Evolutionary conservation across 208 protist species (phyloP), one percentile per base, ranked within the genome.

Genomic region (Acanthamoeba lenticulata): DNA sequence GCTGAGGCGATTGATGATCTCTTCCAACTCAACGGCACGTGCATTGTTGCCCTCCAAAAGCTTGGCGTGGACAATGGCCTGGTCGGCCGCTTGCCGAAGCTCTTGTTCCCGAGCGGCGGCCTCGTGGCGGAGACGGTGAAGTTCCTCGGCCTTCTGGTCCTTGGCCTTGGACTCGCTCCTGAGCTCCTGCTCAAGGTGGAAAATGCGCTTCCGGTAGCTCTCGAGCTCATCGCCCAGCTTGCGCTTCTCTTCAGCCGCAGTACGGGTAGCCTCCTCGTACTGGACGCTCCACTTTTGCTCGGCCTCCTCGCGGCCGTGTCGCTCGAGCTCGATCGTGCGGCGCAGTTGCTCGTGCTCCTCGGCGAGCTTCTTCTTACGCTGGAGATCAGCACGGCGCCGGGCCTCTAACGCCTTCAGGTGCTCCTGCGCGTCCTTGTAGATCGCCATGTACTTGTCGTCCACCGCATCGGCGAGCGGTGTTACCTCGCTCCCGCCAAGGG

Each of bases 181-280:
- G 2, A 86, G 77, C 44, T 86, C 77, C 45, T 57, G 77, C 7
- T 86, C 77, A 3, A 86, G 77, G 34, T 47, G 21, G 77, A 86
- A 86, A 29, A 86, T 86, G 77, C 77, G 77, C 29, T 86, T 86
- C n/a, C 77, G 77, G 45, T 86, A 86, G 44, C 44, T 57, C 0
- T 4, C 77, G n/a, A 86, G 40, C 45, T 86, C 77, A 57, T 86
- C 77, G 44, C 21, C 32, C 9, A 86, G 77, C 38, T 57, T 38
- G 13, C 27, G 77, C 21, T 86, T 86, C n/a, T 86, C 77, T 19
- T 86, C 77, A 24, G 21, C 34, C 3, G 77, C 77, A 27, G 32
- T 86, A 27, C 36, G 49, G 9, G 77, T 42, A 7, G 27, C 77
- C 29, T 86, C 77, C n/a, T 86, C 42, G 44, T n/a, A 57, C 44